Conservation (phyloP, 768 basidiomycete species). For the Leccinum disarticulatum region DNA sequence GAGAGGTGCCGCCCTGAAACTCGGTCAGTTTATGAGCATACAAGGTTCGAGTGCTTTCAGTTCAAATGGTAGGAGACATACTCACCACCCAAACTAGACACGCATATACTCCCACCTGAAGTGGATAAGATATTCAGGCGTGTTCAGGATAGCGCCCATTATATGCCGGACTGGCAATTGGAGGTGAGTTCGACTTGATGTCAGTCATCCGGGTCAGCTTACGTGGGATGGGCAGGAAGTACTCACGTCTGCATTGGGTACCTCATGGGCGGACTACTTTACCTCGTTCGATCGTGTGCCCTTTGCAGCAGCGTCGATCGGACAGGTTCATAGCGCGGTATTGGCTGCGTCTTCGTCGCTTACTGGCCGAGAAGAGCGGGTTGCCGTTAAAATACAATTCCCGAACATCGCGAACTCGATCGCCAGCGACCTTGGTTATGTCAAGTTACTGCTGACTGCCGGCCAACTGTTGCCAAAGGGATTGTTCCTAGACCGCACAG, state of each 20-base stretch:
- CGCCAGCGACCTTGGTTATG: slow-evolving; percentile 81
- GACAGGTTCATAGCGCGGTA: slow-evolving; percentile 85
- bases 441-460: slow-evolving; percentile 78
- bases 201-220: background rate
- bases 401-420: slow-evolving; percentile 89
- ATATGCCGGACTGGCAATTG: slow-evolving; percentile 99
- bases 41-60: slow-evolving; percentile 54
- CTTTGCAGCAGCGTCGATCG: slow-evolving; percentile 95
- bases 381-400: slow-evolving; percentile 92
- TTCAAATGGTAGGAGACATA: background rate
- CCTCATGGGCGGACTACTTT: slow-evolving; percentile 73
- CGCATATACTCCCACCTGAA: slow-evolving; percentile 83
- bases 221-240: slow-evolving; percentile 50
- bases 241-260: slow-evolving; percentile 69
- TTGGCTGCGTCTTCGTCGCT: slow-evolving; percentile 54
- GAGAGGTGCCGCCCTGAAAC: slow-evolving; percentile 94
- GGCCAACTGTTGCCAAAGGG: slow-evolving; percentile 84
- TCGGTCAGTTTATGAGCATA: slow-evolving; percentile 97
- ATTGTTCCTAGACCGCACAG: slow-evolving; percentile 84
- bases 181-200: slow-evolving; percentile 51
- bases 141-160: slow-evolving; percentile 94
- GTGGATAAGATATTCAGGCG: slow-evolving; percentile 84
- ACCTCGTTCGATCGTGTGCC: slow-evolving; percentile 78
- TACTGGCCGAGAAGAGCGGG: slow-evolving; percentile 53
- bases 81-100: slow-evolving; percentile 52